Evolutionary conservation across 2,329 filamentous ascomycete species (phyloP).

Genomic region (Cordyceps fumosorosea): DNA sequence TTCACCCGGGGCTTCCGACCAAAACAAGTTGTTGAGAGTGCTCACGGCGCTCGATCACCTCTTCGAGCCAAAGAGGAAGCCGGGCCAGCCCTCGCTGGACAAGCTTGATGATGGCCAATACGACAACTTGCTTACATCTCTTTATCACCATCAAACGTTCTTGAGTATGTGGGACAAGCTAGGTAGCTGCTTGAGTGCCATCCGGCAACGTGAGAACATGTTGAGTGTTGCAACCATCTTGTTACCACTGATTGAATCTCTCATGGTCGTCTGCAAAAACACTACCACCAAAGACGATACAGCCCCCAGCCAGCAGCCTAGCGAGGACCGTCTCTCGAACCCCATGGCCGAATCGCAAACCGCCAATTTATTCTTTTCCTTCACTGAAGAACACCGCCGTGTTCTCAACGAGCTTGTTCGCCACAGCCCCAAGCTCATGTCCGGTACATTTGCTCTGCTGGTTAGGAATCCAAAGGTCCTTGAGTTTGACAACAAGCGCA

Average conservation of each 20-base stretch:
- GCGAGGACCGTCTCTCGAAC: constrained; percentile 68
- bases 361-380: constrained; percentile 89
- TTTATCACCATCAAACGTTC: constrained; percentile 90
- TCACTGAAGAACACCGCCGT: constrained; percentile 95
- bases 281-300: constrained; percentile 71
- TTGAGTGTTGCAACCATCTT: constrained; percentile 95
- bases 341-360: constrained; percentile 72
- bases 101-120: constrained; percentile 61
- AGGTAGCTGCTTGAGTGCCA: constrained; percentile 79
- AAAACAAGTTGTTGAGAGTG: constrained; percentile 89
- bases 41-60: constrained; percentile 92
- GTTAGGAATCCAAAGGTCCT: constrained; percentile 99
- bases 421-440: constrained; percentile 97
- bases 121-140: constrained; percentile 75
- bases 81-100: constrained; percentile 42
- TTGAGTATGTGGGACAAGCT: constrained; percentile 87
- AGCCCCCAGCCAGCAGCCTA: constrained; percentile 40
- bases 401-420: constrained; percentile 97
- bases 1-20: constrained; percentile 90
- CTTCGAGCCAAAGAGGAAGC: constrained; percentile 73
- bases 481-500: constrained; percentile 99
- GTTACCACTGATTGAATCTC: constrained; percentile 84
- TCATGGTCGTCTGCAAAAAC: constrained; percentile 99
- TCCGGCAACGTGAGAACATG: constrained; percentile 89
- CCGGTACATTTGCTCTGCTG: constrained; percentile 88